Evolutionary conservation across 2,329 filamentous ascomycete genomes (phyloP).

Genomic region (Aspergillus sp.): DNA sequence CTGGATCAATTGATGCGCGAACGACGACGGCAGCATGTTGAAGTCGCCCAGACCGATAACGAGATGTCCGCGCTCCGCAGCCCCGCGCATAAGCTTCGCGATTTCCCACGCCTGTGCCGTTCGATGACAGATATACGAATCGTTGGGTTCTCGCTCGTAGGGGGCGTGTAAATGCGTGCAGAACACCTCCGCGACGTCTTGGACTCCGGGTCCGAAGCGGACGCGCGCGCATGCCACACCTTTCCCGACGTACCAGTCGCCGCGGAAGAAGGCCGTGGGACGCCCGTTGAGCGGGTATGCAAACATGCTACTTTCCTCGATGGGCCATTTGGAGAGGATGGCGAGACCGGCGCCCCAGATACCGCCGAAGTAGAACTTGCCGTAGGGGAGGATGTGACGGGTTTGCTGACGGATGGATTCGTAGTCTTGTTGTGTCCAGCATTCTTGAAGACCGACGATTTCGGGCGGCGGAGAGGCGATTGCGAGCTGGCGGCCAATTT

Average conservation of each 20-base stretch:
- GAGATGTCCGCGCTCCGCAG: constrained; percentile 76
- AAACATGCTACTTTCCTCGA: constrained; percentile 84
- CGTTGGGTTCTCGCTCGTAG: constrained; percentile 75
- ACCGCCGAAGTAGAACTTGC: constrained; percentile 89
- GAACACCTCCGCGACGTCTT: constrained; percentile 82
- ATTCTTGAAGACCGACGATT: constrained; percentile 93
- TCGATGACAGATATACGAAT: constrained; percentile 87
- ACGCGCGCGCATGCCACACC: constrained; percentile 84
- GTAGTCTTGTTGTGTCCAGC: constrained; percentile 87
- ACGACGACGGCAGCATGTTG: constrained; percentile 88
- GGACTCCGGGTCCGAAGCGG: constrained; percentile 63
- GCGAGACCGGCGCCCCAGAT: constrained; percentile 87
- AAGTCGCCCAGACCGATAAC: constrained; percentile 90
- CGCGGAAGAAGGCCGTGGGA: constrained; percentile 88
- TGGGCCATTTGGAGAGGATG: constrained; percentile 88
- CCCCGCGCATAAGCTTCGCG: constrained; percentile 80
- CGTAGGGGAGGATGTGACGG: constrained; percentile 74
- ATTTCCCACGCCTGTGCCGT: constrained; percentile 95
- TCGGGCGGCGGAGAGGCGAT: constrained; percentile 67
- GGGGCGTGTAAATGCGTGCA: constrained; percentile 90
- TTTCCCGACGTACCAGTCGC: constrained; percentile 96
- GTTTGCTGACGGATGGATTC: constrained; percentile 73
- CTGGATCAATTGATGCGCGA: constrained; percentile 80
- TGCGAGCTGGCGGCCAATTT: constrained; percentile 82
- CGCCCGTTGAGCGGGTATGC: constrained; percentile 89